Base-by-base conservation (phyloP, 2,329 filamentous ascomycete species). In the Capronia coronata region DNA sequence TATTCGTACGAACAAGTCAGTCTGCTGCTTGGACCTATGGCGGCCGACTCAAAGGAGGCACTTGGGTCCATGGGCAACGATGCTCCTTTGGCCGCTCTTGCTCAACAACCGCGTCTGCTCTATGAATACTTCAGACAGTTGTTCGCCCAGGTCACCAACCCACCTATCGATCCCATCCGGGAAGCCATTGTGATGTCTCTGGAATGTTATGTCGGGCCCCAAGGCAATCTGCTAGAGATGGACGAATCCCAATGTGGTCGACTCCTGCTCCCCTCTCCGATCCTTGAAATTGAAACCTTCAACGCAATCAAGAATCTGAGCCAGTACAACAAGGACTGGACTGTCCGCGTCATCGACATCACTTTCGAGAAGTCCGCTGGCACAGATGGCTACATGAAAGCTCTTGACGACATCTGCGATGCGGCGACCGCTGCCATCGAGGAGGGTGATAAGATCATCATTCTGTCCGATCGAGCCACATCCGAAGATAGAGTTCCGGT, bases 151-250 rank as follows among this genome's bases (percentile, higher is more conserved):
- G 91, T 97, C 67, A 97, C 91, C 55, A 97, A 97, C 70, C 91
- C 91, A 60, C 91, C 91, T 11, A 97, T 97, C 64, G 91, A 97
- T 65, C 91, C 91, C 25, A 97, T 97, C 62, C 80, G 91, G 69
- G 91, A 97, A 76, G 91, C 90, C 22, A 93, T 96, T 63, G 91
- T 97, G 69, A 97, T 97, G 91, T 96, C 91, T 48, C 74, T 97
- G 34, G 90, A 95, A 66, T 94, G 91, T 63, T 97, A 96, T 65
- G 87, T 97, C 60, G 91, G 91, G 42, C 91, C 91, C 39, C 91
- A 97, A 70, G 91, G 91, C 51, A 97, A 97, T 66, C 73, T 97
- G 50, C 76, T 96, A 23, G 90, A 95, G 71, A 96, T 97, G 86
- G 84, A 94, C 63, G 72, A 87, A 50, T 84, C 84, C 22, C 91